Percentiles rank a stretch among this genome's conserved stretches.
These are phyloP conservation scores for Mrakia frigida DNA, from an alignment of 768 basidiomycete species.

Conservation along the genomic window DNA sequence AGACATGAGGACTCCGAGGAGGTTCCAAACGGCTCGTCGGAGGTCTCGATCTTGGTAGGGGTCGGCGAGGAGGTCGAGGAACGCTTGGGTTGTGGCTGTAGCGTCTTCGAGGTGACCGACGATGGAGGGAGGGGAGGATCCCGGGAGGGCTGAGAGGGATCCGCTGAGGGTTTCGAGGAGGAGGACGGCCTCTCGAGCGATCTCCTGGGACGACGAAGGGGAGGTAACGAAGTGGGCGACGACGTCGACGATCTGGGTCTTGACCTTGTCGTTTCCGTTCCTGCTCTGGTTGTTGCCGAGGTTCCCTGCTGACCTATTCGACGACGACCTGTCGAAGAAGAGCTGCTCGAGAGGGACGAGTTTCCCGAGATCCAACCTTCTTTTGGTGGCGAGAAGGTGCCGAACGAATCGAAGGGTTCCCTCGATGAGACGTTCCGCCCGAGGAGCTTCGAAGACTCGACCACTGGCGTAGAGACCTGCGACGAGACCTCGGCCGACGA, in stretches of 20 bases:
- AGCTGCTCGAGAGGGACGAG: constrained; percentile 66
- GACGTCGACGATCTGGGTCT: constrained; percentile 68
- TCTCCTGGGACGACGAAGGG: constrained; percentile 55
- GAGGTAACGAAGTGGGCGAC: constrained; percentile 64
- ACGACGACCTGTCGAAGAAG: constrained; percentile 21
- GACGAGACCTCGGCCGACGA: constrained; percentile 58
- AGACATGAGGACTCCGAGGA: constrained; percentile 4
- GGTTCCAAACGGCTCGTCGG: constrained; percentile 23
- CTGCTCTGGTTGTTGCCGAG: not conserved
- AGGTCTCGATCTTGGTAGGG: constrained; percentile 11
- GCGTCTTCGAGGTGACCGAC: constrained; percentile 72
- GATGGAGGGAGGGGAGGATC: constrained; percentile 56
- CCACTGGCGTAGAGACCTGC: constrained; percentile 58
- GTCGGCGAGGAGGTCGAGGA: constrained; percentile 22
- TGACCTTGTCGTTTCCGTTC: constrained; percentile 33
- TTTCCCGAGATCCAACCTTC: constrained; percentile 42
- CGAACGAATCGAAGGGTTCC: constrained; percentile 61
- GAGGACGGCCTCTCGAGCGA: constrained; percentile 63
- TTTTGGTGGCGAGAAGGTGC: constrained; percentile 62
- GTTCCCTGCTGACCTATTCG: constrained; percentile 13
- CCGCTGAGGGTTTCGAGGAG: constrained; percentile 64
- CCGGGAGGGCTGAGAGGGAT: constrained; percentile 52
- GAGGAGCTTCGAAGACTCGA: constrained; percentile 63
- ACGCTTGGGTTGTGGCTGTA: constrained; percentile 2
- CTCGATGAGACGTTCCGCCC: constrained; percentile 64